Percentiles rank a stretch among this genome's conserved stretches.
Conservation (phyloP, 2,329 filamentous ascomycete species). For the Trichoderma lentiforme region DNA sequence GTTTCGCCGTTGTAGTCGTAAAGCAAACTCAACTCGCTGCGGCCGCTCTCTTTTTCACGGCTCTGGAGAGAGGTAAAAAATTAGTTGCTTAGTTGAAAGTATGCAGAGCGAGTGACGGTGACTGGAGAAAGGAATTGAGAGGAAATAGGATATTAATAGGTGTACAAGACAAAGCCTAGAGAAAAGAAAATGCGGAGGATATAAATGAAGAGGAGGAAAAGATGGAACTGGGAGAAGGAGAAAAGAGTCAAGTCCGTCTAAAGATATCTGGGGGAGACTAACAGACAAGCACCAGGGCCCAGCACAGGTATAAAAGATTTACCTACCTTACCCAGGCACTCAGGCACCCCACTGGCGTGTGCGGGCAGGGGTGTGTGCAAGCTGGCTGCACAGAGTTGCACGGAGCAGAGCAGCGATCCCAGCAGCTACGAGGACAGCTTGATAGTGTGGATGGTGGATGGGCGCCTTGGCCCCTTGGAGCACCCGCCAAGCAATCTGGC, state of each 20-base stretch:
- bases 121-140: not conserved
- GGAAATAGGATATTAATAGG: not conserved
- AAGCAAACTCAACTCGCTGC: not conserved
- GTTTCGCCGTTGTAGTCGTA: not conserved
- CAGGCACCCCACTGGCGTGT: constrained; percentile 9
- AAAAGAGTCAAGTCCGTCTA: constrained; percentile 10
- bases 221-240: constrained; percentile 4
- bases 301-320: not conserved
- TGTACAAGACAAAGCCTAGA: not conserved
- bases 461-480: not conserved
- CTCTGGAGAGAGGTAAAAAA: not conserved
- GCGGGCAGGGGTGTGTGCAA: not conserved
- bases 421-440: not conserved
- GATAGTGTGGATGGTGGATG: not conserved
- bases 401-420: not conserved
- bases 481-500: not conserved
- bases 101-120: too few relatives aligned
- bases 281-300: not conserved
- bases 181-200: not conserved
- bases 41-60: not conserved
- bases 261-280: constrained; percentile 20
- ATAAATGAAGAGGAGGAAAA: not conserved
- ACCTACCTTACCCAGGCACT: not conserved
- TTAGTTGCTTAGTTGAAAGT: not conserved
- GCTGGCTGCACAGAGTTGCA: not conserved